Base-by-base conservation (phyloP, 768 basidiomycete species). In the Daedalea quercina region DNA sequence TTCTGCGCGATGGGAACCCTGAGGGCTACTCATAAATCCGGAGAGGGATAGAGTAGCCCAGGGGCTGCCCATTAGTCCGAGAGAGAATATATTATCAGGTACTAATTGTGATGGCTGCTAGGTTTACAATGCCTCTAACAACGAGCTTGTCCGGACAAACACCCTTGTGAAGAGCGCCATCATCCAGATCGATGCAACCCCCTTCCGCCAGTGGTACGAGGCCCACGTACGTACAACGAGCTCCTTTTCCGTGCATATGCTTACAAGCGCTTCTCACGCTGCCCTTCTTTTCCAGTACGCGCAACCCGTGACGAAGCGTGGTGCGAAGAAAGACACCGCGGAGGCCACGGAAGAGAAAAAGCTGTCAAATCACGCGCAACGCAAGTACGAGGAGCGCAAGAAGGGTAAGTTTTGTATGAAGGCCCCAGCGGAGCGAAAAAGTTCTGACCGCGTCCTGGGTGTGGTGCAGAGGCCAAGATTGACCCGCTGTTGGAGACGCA, bases 141-240 rank as follows among this genome's bases (percentile, higher is more conserved):
- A 99, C 76, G 96, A 99, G 75, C 85, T 98, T 67, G 95, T 99
- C 68, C 91, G 96, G 65, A 99, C 96, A 65, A 98, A 99, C 79
- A 99, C 96, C 51, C 85, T 99, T 53, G 96, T 99, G 69, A 97
- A 95, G 80, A 79, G 87, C 57, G 89, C 89, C 60, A 88, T 99
- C 75, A 90, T 99, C 73, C 94, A 98, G 71, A 72, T 99, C 66
- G 96, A 99, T 76, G 95, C 96, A 58, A 85, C 95, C 28, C 96
- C 96, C 57, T 99, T 98, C 90, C 85, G 94, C 61, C 94, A 97
- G 77, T 98, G 94, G 94, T 99, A 97, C 69, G 96, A 99, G 76
- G 76, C 91, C 37, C 94, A 98, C 75, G 93, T 94, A 72, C 63
- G 93, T 84, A 33, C 13, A 9, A 17, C 47, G 23, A n/a, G n/a